Conservation (phyloP, 2,329 filamentous ascomycete species). For the Cordyceps farinosa region DNA sequence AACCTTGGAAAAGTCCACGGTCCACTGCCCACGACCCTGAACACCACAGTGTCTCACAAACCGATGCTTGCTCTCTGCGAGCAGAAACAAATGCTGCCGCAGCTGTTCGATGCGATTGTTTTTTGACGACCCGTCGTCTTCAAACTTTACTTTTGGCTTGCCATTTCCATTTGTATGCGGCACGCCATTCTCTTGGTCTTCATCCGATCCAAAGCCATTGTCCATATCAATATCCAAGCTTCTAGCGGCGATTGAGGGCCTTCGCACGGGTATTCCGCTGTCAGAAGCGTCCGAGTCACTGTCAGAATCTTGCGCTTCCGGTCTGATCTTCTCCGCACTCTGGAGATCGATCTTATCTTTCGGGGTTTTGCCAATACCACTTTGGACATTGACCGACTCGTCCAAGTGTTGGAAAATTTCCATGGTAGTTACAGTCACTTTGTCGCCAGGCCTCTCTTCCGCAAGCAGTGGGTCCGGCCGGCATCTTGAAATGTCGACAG, state of each 20-base stretch:
- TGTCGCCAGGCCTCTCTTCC: constrained; percentile 29
- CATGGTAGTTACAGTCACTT: constrained; percentile 46
- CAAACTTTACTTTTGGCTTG: constrained; percentile 48
- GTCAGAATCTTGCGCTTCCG: constrained; percentile 28
- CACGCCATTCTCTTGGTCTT: constrained; percentile 36
- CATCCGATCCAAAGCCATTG: constrained; percentile 31
- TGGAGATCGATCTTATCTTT: constrained; percentile 44
- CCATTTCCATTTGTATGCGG: constrained; percentile 35
- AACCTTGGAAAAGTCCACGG: constrained; percentile 74
- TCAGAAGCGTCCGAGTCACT: constrained; percentile 28
- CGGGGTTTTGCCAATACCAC: constrained; percentile 55
- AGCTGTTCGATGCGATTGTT: constrained; percentile 55
- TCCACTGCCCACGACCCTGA: constrained; percentile 69
- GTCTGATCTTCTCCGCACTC: constrained; percentile 48
- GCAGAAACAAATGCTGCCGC: constrained; percentile 68
- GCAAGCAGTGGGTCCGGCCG: constrained; percentile 50
- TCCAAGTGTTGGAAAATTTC: constrained; percentile 55
- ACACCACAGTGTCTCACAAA: constrained; percentile 67
- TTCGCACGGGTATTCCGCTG: constrained; percentile 15
- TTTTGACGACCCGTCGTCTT: constrained; percentile 41
- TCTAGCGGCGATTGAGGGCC: constrained; percentile 3
- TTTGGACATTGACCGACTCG: constrained; percentile 49
- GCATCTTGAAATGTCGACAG: constrained; percentile 65
- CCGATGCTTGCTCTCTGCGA: constrained; percentile 64
- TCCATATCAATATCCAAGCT: constrained; percentile 20